phyloP scores from a whole-genome alignment of 2,329 filamentous ascomycete species.

The Penicillium brasilianum region DNA sequence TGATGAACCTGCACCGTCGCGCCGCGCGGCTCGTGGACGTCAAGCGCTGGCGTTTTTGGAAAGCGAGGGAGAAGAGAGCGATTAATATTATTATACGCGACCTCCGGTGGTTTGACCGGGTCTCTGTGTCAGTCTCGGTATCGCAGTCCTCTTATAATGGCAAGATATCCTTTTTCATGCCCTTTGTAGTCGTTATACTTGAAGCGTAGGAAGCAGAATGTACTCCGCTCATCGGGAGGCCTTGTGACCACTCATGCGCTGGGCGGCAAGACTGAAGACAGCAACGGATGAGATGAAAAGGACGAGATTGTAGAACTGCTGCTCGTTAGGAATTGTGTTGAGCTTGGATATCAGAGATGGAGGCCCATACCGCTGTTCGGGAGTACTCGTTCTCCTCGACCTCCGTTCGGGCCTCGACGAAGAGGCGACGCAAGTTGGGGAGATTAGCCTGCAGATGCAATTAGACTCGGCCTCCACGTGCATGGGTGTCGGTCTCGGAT shows the following conservation, averaged over 20 bases:
- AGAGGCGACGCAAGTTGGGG: constrained; percentile 92
- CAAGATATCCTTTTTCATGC: constrained; percentile 12
- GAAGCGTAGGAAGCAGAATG: background rate
- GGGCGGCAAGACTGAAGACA: constrained; percentile 89
- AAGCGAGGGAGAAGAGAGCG: constrained; percentile 69
- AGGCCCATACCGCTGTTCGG: constrained; percentile 75
- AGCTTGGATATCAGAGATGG: background rate
- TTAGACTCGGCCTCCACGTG: constrained; percentile 17
- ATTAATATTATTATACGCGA: constrained; percentile 36
- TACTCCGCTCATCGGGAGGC: constrained; percentile 38
- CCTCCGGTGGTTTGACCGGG: background rate
- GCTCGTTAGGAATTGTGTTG: constrained; percentile 16
- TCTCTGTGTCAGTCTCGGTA: background rate
- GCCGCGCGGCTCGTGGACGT: constrained; percentile 48
- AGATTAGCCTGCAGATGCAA: constrained; percentile 57
- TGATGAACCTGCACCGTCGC: constrained; percentile 45
- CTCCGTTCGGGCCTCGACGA: constrained; percentile 91
- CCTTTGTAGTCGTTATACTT: background rate
- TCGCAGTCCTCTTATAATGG: constrained; percentile 13
- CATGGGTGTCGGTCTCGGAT: constrained; percentile 6
- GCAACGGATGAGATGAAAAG: constrained; percentile 96
- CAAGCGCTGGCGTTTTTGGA: constrained; percentile 65
- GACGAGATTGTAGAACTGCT: constrained; percentile 90
- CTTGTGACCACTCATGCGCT: constrained; percentile 69
- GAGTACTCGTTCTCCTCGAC: constrained; percentile 95